phyloP scores from a whole-genome alignment of 2,329 filamentous ascomycete genomes.

The Fusarium marasasianum region DNA sequence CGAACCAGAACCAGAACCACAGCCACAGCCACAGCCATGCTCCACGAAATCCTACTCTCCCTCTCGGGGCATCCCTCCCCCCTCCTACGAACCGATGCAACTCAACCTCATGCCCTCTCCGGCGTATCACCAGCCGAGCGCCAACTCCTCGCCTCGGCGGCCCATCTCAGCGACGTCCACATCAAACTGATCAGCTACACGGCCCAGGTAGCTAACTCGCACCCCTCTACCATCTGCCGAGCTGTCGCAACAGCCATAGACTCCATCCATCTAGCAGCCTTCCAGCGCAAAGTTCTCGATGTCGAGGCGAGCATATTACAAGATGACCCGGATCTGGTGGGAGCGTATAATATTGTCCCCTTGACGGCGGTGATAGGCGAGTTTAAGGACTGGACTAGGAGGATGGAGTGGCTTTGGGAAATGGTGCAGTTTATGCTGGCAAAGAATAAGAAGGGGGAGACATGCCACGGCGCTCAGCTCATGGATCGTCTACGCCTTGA shows the following conservation, averaged over 20 bases:
- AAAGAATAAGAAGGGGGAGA: conserved; percentile 45
- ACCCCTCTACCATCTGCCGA: conserved; percentile 85
- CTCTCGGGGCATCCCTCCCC: conserved; percentile 93
- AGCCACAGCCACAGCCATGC: conserved; percentile 67
- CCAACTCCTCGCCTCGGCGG: conserved; percentile 80
- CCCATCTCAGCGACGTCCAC: conserved; percentile 81
- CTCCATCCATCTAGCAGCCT: conserved; percentile 78
- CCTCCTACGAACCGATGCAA: conserved; percentile 71
- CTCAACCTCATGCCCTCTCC: conserved; percentile 57
- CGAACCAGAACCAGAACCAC: conserved; percentile 6
- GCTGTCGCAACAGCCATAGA: conserved; percentile 84
- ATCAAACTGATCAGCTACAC: conserved; percentile 75
- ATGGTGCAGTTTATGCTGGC: conserved; percentile 74
- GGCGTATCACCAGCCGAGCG: conserved; percentile 80
- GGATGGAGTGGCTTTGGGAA: conserved; percentile 87
- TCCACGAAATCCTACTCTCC: conserved; percentile 97
- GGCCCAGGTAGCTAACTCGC: conserved; percentile 71
- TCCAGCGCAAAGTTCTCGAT: conserved; percentile 84
- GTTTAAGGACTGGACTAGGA: conserved; percentile 86
- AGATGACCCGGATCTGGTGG: conserved; percentile 81
- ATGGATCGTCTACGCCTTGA: conserved; percentile 81
- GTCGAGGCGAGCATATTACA: conserved; percentile 83
- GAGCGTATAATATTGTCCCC: conserved; percentile 92
- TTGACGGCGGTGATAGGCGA: conserved; percentile 84
- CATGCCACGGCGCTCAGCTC: conserved; percentile 74